Base-by-base conservation (phyloP, 306 rosid genomes). In the Inga oerstediana region DNA sequence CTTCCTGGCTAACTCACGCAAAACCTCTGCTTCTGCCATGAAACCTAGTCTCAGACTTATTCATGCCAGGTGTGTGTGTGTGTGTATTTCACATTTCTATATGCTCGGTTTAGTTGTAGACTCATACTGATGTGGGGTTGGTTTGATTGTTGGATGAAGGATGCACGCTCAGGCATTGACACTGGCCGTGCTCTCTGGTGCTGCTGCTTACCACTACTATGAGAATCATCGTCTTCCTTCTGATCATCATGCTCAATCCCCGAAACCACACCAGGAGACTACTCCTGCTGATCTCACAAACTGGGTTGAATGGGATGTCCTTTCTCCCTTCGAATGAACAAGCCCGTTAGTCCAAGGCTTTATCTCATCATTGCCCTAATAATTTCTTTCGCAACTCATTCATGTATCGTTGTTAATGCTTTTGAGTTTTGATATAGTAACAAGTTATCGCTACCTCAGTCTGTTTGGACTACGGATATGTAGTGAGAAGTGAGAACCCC, bases 81-180 rank as follows among this genome's bases (percentile, higher is more conserved):
- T 5, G 2, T 5, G 4, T 54, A 0, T 54, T 0, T 54, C 8
- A 7, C 61, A 16, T 54, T 19, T 54, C 1, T 7, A 35, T 49
- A 19, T 17, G 66, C n/a, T 20, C 10, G 10, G 30, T n/a, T 52
- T 7, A 52, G 59, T 52, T 56, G 8, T 56, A 49, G 3, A 56
- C 10, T 20, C 8, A 56, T 56, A 5, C 20, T 59, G 4, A 59
- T 1, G 58, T 68, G 48, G 24, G 74, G 27, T 59, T 32, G 14
- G 1, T 58, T 61, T 3, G 15, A 44, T 10, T 2, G 12, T 2
- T 27, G 19, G 43, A 51, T 74, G 41, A 30, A 93, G 98, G 84
- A 88, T 95, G 90, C 97, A 95, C 51, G 92, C 98, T 2, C 97
- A 95, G 79, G 98, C 98, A 3, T 75, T 95, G 51, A 95, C 97